A percentile compares a stretch with the other conserved stretches of the same genome.
Evolutionary conservation across 768 basidiomycete species (phyloP).

Genomic region (Asterophora parasitica): DNA sequence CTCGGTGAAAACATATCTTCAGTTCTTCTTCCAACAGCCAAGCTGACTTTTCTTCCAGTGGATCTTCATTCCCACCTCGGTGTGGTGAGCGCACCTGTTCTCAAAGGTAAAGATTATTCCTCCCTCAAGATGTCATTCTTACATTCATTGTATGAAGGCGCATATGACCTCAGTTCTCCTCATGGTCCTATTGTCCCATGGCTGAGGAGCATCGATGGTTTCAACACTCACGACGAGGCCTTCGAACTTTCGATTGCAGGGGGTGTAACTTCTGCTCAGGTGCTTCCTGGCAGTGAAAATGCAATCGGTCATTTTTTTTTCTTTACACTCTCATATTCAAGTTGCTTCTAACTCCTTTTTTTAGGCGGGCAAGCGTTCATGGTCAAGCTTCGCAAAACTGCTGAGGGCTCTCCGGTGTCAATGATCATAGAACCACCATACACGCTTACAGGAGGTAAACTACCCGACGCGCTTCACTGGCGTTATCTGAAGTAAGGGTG

Average conservation of each 20-base stretch:
- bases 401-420: conserved; percentile 68
- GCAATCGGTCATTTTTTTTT: conserved; percentile 51
- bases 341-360: not conserved
- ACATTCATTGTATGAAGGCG: conserved; percentile 24
- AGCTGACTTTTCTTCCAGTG: conserved; percentile 35
- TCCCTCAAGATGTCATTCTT: not conserved
- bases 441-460: conserved; percentile 43
- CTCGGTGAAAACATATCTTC: conserved; percentile 37
- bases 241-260: conserved; percentile 75
- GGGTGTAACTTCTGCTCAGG: conserved; percentile 81
- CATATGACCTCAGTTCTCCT: conserved; percentile 56
- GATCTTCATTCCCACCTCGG: conserved; percentile 83
- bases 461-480: conserved; percentile 54
- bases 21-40: conserved; percentile 9
- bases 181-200: conserved; percentile 71
- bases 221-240: conserved; percentile 82
- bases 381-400: conserved; percentile 77
- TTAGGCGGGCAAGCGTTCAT: conserved; percentile 85
- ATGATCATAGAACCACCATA: conserved; percentile 86
- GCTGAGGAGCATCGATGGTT: conserved; percentile 77
- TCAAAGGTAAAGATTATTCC: conserved; percentile 27
- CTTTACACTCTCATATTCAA: not conserved
- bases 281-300: conserved; percentile 75
- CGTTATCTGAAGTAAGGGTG: conserved; percentile 75
- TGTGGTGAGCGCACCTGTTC: conserved; percentile 58